These are phyloP conservation scores for Pholiota microspora DNA, from an alignment of 768 basidiomycete genomes.

Conservation along the genomic window DNA sequence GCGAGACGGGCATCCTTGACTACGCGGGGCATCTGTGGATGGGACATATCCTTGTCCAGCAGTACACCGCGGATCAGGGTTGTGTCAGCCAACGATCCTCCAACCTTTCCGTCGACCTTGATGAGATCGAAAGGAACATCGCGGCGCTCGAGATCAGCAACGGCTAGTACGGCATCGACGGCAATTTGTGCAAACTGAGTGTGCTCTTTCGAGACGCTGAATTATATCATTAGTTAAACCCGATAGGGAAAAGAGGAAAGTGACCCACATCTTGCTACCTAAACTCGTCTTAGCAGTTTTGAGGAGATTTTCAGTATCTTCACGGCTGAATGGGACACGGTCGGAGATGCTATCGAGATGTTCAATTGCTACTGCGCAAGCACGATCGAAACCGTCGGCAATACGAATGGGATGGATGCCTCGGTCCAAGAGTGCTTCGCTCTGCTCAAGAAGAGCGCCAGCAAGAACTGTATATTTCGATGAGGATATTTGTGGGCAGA, in stretches of 20 bases:
- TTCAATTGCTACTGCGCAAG: slow-evolving; percentile 86
- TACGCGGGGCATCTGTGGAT: slow-evolving; percentile 93
- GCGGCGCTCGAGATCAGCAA: slow-evolving; percentile 91
- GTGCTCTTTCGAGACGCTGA: slow-evolving; percentile 95
- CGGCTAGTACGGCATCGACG: slow-evolving; percentile 92
- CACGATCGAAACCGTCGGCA: slow-evolving; percentile 97
- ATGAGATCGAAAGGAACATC: slow-evolving; percentile 98
- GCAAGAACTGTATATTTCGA: slow-evolving; percentile 69
- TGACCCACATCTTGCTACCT: slow-evolving; percentile 91
- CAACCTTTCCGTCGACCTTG: slow-evolving; percentile 99
- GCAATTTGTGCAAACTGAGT: slow-evolving; percentile 96
- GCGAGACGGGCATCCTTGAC: slow-evolving; percentile 91
- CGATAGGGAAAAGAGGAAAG: not conserved
- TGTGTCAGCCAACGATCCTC: slow-evolving; percentile 94
- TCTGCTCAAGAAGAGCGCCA: slow-evolving; percentile 95
- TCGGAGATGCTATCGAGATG: slow-evolving; percentile 92
- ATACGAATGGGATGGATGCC: slow-evolving; percentile 99
- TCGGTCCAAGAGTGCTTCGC: slow-evolving; percentile 94
- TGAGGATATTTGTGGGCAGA: slow-evolving; percentile 1
- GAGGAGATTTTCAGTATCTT: slow-evolving; percentile 83
- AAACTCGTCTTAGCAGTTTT: slow-evolving; percentile 96
- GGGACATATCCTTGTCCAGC: slow-evolving; percentile 99
- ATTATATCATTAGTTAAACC: slow-evolving; percentile 6
- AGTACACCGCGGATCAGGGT: slow-evolving; percentile 95
- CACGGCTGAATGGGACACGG: slow-evolving; percentile 78